Conservation (phyloP, 148 eudicot species). For the Rhododendron simsii region DNA sequence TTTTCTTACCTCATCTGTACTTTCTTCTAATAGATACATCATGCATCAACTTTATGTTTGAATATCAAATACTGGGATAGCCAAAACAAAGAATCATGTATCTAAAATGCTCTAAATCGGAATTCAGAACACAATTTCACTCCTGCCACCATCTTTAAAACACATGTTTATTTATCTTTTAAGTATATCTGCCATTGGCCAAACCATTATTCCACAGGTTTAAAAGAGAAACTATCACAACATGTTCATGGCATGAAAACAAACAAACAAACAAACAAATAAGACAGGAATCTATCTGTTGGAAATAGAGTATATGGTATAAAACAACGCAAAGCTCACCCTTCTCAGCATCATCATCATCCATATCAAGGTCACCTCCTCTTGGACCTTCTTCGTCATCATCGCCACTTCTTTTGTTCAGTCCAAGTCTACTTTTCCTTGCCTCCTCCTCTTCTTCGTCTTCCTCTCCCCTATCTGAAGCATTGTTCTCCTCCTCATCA, state of each 20-base stretch:
- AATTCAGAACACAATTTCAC: not conserved
- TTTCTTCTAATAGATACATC: not conserved
- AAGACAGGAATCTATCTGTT: not conserved
- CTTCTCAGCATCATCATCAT: conserved; percentile 90
- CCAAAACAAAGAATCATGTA: not conserved
- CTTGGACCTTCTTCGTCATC: conserved; percentile 91
- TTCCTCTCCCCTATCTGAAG: conserved; percentile 84
- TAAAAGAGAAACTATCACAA: not conserved
- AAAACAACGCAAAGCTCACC: conserved; percentile 35
- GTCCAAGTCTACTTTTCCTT: conserved; percentile 60
- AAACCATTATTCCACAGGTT: not conserved
- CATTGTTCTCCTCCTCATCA: conserved; percentile 56
- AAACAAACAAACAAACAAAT: not conserved
- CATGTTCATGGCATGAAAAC: not conserved
- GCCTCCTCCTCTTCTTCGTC: conserved; percentile 82
- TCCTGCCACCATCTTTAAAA: not conserved
- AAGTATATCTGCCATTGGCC: not conserved
- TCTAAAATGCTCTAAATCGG: not conserved
- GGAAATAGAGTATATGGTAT: not conserved
- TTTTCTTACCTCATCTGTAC: not conserved
- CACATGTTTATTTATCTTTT: not conserved
- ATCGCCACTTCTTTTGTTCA: conserved; percentile 57
- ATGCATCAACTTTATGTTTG: not conserved
- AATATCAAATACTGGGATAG: not conserved
- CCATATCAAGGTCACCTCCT: conserved; percentile 82